Percentiles rank a stretch among this genome's conserved stretches.
These are phyloP conservation scores for Lentinula raphanica DNA, from an alignment of 768 basidiomycete species.

Conservation along the genomic window DNA sequence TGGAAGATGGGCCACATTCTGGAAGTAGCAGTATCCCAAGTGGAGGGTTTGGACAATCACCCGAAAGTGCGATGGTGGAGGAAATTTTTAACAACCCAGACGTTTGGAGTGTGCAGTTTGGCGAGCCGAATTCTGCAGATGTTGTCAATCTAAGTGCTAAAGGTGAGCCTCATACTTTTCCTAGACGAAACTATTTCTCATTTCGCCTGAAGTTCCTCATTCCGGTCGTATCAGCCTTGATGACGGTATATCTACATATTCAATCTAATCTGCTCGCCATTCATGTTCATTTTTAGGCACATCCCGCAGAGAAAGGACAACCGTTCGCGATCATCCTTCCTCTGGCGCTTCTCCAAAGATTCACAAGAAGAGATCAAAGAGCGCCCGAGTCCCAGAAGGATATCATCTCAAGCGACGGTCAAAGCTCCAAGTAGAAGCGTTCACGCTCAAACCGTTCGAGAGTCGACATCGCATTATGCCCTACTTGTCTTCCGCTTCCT, in stretches of 20 bases:
- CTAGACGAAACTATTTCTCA: too few species aligned
- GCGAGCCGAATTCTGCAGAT: not conserved
- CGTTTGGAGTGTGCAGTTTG: constrained; percentile 1
- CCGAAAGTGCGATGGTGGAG: constrained; percentile 6
- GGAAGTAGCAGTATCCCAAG: constrained; percentile 3
- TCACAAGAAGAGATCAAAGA: not conserved
- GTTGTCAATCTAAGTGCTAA: not conserved
- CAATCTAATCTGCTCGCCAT: not conserved
- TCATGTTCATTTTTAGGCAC: not conserved
- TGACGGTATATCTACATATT: not conserved
- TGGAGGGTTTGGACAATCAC: not conserved
- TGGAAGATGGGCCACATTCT: constrained; percentile 3
- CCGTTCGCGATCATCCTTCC: not conserved
- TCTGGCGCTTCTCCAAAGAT: not conserved
- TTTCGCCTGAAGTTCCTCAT: not conserved
- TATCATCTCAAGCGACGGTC: constrained; percentile 2
- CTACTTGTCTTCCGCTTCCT: not conserved
- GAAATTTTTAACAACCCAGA: constrained; percentile 9
- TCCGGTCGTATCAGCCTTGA: not conserved
- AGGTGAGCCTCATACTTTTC: not conserved
- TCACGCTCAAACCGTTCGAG: constrained; percentile 5
- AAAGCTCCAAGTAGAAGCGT: not conserved
- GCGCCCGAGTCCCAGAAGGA: not conserved
- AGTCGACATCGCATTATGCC: constrained; percentile 1
- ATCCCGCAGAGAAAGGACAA: not conserved